Evolutionary conservation across 352 stramenopile species (phyloP).

Genomic region (Aphanomyces stellatus): DNA sequence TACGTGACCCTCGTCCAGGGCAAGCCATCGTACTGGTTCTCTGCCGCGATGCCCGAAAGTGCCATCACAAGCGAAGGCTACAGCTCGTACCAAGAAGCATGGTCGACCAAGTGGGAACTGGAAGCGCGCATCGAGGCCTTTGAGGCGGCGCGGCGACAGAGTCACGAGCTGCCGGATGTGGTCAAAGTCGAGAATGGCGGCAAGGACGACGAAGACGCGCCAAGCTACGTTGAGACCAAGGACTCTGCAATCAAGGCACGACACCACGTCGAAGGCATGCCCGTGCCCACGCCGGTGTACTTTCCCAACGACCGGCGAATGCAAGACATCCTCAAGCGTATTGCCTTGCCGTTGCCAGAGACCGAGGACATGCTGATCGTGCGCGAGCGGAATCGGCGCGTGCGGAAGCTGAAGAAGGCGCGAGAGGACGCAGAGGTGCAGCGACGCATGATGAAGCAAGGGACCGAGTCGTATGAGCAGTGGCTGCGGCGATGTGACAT

Average conservation of each 20-base stretch:
- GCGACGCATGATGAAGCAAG: neutral
- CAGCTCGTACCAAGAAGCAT: neutral
- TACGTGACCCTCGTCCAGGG: neutral
- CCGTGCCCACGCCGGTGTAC: neutral
- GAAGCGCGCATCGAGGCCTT: neutral
- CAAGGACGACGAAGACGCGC: neutral
- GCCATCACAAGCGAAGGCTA: constrained; percentile 1
- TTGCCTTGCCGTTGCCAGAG: neutral
- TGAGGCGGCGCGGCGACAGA: neutral
- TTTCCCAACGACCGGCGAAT: neutral
- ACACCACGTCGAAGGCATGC: neutral
- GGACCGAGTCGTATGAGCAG: neutral
- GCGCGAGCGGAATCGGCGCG: neutral
- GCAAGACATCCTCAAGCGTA: neutral
- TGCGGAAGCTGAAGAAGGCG: neutral
- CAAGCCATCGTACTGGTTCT: constrained; percentile 20
- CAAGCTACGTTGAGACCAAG: neutral
- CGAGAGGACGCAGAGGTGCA: neutral
- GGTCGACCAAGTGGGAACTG: constrained; percentile 5
- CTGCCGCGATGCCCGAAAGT: neutral
- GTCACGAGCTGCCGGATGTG: neutral
- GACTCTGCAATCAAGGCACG: neutral
- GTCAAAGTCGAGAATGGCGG: neutral
- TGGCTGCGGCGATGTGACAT: neutral
- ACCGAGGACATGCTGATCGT: neutral